These are phyloP conservation scores for Daphne laureola DNA, from an alignment of 441 rosid species.

Conservation along the genomic window DNA sequence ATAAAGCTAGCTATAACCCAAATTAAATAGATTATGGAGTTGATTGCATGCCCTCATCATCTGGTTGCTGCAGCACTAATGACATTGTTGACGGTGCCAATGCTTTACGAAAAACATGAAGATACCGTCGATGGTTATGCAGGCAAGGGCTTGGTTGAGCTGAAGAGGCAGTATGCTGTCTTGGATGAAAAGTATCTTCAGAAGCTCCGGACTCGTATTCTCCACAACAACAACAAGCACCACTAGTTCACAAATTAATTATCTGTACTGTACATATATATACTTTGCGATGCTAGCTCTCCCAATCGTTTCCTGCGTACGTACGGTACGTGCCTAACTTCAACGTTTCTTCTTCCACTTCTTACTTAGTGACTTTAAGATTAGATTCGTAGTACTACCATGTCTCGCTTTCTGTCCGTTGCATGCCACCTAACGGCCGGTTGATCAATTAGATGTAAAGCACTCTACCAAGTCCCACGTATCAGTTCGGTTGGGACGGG, in stretches of 20 bases:
- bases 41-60: too few species aligned
- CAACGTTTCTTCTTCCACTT: background rate
- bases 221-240: constrained; percentile 18
- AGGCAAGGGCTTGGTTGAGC: constrained; percentile 33
- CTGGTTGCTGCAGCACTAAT: constrained; percentile 30
- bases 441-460: too few species aligned
- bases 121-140: constrained; percentile 37
- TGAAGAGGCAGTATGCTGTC: constrained; percentile 37
- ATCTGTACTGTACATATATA: too few species aligned
- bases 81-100: constrained; percentile 29
- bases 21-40: too few species aligned
- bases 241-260: background rate
- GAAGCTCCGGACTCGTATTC: constrained; percentile 23
- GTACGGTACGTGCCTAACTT: too few species aligned
- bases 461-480: too few species aligned
- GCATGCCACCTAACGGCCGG: too few species aligned
- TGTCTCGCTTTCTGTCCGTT: background rate
- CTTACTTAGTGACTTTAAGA: background rate
- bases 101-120: constrained; percentile 41
- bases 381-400: background rate
- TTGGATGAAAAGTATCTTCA: constrained; percentile 34
- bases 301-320: too few species aligned
- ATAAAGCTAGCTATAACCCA: too few species aligned
- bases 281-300: too few species aligned
- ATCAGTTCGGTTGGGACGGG: too few species aligned